Percentiles rank a stretch among this genome's conserved stretches.
Evolutionary conservation across 2,329 filamentous ascomycete genomes (phyloP).

Genomic region (Seiridium cupressi): DNA sequence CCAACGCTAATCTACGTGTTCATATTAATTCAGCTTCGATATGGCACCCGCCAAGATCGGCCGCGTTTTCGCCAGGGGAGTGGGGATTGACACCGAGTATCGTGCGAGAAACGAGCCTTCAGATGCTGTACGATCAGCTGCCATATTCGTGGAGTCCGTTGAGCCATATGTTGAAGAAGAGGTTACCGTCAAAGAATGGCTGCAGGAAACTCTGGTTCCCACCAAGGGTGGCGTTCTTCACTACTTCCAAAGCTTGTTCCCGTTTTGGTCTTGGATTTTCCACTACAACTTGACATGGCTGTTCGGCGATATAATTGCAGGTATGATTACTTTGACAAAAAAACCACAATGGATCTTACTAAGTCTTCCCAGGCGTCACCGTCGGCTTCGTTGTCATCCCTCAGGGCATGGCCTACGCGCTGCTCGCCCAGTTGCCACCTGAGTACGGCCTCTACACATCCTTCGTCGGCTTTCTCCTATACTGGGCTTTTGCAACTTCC

Average conservation of each 20-base stretch:
- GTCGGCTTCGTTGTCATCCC: constrained; percentile 55
- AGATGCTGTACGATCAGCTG: constrained; percentile 24
- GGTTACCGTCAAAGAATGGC: constrained; percentile 71
- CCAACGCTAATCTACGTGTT: neutral
- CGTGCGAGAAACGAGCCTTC: constrained; percentile 22
- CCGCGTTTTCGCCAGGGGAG: constrained; percentile 22
- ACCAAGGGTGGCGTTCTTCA: constrained; percentile 45
- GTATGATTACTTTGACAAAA: constrained; percentile 43
- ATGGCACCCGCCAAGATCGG: constrained; percentile 18
- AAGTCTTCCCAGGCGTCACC: constrained; percentile 35
- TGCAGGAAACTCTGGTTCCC: constrained; percentile 60
- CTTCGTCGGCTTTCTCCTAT: constrained; percentile 35
- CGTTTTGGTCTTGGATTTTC: constrained; percentile 81
- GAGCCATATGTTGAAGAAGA: constrained; percentile 81
- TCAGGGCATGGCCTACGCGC: constrained; percentile 53
- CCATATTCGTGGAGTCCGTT: constrained; percentile 33
- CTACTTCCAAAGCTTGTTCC: constrained; percentile 75
- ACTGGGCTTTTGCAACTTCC: constrained; percentile 36
- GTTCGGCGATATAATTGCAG: constrained; percentile 81
- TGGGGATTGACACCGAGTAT: constrained; percentile 29
- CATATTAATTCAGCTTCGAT: neutral
- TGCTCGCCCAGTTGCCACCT: constrained; percentile 44
- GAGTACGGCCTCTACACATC: constrained; percentile 46
- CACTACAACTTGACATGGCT: constrained; percentile 89
- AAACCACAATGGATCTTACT: constrained; percentile 7